Evolutionary conservation across 371 early-diverging fungal genomes (phyloP).

Genomic region (Apophysomyces trapeziformis): DNA sequence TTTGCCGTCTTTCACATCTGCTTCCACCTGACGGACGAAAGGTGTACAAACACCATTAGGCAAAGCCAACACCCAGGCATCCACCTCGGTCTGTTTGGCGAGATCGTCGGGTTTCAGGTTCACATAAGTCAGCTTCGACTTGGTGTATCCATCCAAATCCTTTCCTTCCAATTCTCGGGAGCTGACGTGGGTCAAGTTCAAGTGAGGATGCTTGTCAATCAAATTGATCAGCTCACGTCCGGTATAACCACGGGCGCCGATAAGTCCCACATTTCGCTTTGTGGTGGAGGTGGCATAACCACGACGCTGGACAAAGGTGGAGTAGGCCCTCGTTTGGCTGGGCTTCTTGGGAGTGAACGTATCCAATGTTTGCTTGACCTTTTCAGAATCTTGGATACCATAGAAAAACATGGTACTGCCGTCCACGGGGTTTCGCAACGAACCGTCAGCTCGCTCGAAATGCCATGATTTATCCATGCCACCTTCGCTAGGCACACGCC

Average conservation of each 20-base stretch:
- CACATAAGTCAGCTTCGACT: slow-evolving; percentile 70
- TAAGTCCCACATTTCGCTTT: slow-evolving; percentile 79
- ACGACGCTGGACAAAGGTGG: slow-evolving; percentile 56
- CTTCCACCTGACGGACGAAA: slow-evolving; percentile 84
- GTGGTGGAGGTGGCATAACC: slow-evolving; percentile 55
- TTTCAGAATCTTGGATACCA: slow-evolving; percentile 79
- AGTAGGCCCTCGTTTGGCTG: slow-evolving; percentile 32
- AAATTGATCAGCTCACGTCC: slow-evolving; percentile 93
- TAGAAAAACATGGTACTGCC: slow-evolving; percentile 89
- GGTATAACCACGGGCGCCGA: slow-evolving; percentile 97
- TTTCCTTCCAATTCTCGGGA: slow-evolving; percentile 93
- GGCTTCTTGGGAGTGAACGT: slow-evolving; percentile 28
- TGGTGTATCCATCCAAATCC: slow-evolving; percentile 77
- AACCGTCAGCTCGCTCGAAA: slow-evolving; percentile 93
- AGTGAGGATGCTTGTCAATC: slow-evolving; percentile 82
- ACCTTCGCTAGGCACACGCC: slow-evolving; percentile 51
- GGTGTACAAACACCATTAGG: slow-evolving; percentile 93
- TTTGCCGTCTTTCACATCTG: slow-evolving; percentile 53
- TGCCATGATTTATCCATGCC: slow-evolving; percentile 76
- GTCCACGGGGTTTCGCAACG: slow-evolving; percentile 62
- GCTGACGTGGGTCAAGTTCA: slow-evolving; percentile 86
- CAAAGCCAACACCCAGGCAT: slow-evolving; percentile 94
- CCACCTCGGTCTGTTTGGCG: slow-evolving; percentile 71
- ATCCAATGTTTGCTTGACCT: slow-evolving; percentile 60
- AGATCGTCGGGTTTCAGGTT: slow-evolving; percentile 81